These are phyloP conservation scores for Trypanosomatidae sp. DNA, from an alignment of 208 protist species.

Conservation along the genomic window DNA sequence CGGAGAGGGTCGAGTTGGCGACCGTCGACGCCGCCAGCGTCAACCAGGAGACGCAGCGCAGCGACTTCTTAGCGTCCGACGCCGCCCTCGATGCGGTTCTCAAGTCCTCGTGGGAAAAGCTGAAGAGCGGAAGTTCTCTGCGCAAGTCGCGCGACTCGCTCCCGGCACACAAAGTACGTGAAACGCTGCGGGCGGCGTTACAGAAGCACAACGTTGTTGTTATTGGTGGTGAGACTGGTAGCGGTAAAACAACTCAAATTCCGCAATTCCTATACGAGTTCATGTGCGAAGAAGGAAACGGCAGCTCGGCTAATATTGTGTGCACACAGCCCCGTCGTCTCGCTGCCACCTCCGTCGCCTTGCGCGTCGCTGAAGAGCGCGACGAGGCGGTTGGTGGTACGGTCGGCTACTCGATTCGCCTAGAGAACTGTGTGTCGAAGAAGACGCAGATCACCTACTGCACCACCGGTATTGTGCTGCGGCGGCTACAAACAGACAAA, in stretches of 20 bases:
- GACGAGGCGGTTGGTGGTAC: slow-evolving; percentile 87
- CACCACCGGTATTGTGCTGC: slow-evolving; percentile 94
- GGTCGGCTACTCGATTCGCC: slow-evolving; percentile 93
- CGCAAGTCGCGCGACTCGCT: slow-evolving; percentile 50
- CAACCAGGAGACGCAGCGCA: slow-evolving; percentile 32
- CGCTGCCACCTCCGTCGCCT: slow-evolving; percentile 92
- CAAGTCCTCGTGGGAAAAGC: slow-evolving; percentile 54
- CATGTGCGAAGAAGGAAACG: slow-evolving; percentile 80
- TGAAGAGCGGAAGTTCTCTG: slow-evolving; percentile 53
- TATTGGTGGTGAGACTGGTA: slow-evolving; percentile 97
- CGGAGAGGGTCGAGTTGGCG: slow-evolving; percentile 59
- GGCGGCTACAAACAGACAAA: slow-evolving; percentile 88
- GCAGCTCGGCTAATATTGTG: slow-evolving; percentile 89
- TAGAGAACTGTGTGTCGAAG: slow-evolving; percentile 89
- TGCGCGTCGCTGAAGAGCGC: slow-evolving; percentile 93
- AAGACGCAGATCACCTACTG: slow-evolving; percentile 92
- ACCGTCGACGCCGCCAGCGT: slow-evolving; percentile 48
- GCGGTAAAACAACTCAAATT: slow-evolving; percentile 98
- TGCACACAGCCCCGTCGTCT: slow-evolving; percentile 95
- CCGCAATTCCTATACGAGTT: slow-evolving; percentile 97
- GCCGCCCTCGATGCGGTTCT: slow-evolving; percentile 37
- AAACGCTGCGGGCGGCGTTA: slow-evolving; percentile 61
- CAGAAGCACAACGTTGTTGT: slow-evolving; percentile 90
- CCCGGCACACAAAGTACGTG: slow-evolving; percentile 72
- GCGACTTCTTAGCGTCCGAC: slow-evolving; percentile 52